A percentile compares a stretch with the other conserved stretches of the same genome.
These are phyloP conservation scores for Tubosaeta brunneosetosa DNA, from an alignment of 768 basidiomycete genomes.

Conservation along the genomic window DNA sequence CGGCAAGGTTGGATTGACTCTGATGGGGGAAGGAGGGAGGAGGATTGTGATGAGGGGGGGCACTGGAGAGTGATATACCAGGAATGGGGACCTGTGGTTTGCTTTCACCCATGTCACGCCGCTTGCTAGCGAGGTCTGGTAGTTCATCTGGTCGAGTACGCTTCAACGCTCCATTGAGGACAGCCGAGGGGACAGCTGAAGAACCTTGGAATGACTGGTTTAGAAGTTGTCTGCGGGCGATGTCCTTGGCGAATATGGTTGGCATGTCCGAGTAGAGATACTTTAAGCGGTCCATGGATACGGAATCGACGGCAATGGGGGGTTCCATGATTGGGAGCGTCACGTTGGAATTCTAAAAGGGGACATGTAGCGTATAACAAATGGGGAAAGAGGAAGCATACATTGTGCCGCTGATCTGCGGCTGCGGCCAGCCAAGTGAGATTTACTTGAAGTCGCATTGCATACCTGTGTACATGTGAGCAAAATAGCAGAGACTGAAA, in stretches of 20 bases:
- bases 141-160: slow-evolving; percentile 58
- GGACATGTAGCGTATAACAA: slow-evolving; percentile 4
- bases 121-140: slow-evolving; percentile 48
- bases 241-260: slow-evolving; percentile 56
- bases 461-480: slow-evolving; percentile 43
- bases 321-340: slow-evolving; percentile 56
- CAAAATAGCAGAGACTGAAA: slow-evolving; percentile 2
- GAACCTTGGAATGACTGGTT: slow-evolving; percentile 27
- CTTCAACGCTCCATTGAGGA: slow-evolving; percentile 42
- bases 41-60: slow-evolving; percentile 20
- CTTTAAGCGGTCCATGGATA: slow-evolving; percentile 55
- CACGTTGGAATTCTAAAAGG: slow-evolving; percentile 30
- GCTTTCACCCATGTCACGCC: slow-evolving; percentile 65
- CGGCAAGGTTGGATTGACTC: slow-evolving; percentile 11
- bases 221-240: slow-evolving; percentile 40
- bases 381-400: slow-evolving; percentile 28
- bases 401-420: slow-evolving; percentile 54
- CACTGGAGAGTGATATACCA: slow-evolving; percentile 12
- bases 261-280: slow-evolving; percentile 62
- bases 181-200: slow-evolving; percentile 13
- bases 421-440: slow-evolving; percentile 65
- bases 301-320: slow-evolving; percentile 47
- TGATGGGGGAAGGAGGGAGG: slow-evolving; percentile 17
- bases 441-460: slow-evolving; percentile 61
- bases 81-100: slow-evolving; percentile 38